Percentiles rank a stretch among this genome's conserved stretches.
Conservation (phyloP, 2,329 filamentous ascomycete genomes). For the Colletotrichum gigasporum region DNA sequence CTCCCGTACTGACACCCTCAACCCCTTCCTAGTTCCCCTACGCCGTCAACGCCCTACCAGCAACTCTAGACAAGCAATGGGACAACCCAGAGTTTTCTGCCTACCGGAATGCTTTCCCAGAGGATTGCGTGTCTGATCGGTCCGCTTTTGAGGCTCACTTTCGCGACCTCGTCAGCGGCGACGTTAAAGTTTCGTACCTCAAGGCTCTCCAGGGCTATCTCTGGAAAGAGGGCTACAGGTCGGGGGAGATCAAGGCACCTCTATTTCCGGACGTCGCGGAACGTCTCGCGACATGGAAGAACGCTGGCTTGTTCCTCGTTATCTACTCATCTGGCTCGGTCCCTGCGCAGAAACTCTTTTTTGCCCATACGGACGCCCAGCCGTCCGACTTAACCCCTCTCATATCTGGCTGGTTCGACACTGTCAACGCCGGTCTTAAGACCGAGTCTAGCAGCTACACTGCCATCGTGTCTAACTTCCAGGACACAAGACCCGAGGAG, state of each 20-base stretch:
- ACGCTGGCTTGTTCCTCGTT: slow-evolving; percentile 66
- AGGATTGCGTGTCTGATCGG: slow-evolving; percentile 67
- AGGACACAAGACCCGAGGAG: slow-evolving; percentile 56
- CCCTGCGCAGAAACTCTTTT: slow-evolving; percentile 82
- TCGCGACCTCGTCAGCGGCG: slow-evolving; percentile 73
- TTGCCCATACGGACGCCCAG: slow-evolving; percentile 70
- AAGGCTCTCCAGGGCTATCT: slow-evolving; percentile 84
- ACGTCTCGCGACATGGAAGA: slow-evolving; percentile 67
- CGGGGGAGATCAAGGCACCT: slow-evolving; percentile 75
- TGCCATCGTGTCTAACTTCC: slow-evolving; percentile 64
- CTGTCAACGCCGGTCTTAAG: slow-evolving; percentile 82
- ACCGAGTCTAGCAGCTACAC: slow-evolving; percentile 73
- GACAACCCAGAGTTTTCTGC: slow-evolving; percentile 68
- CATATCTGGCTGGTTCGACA: slow-evolving; percentile 79
- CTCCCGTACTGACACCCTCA: slow-evolving; percentile 4
- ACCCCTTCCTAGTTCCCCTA: slow-evolving; percentile 73
- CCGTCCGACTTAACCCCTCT: slow-evolving; percentile 67
- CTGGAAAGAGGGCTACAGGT: slow-evolving; percentile 78
- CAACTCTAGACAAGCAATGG: slow-evolving; percentile 74
- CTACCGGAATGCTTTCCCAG: slow-evolving; percentile 78
- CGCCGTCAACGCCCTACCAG: slow-evolving; percentile 72
- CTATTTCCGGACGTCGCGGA: slow-evolving; percentile 80
- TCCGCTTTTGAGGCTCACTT: slow-evolving; percentile 73
- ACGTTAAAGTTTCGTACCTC: slow-evolving; percentile 80
- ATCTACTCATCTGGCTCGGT: slow-evolving; percentile 88